These are phyloP conservation scores for Fusarium nematophilum DNA, from an alignment of 2,329 filamentous ascomycete genomes.

Conservation along the genomic window DNA sequence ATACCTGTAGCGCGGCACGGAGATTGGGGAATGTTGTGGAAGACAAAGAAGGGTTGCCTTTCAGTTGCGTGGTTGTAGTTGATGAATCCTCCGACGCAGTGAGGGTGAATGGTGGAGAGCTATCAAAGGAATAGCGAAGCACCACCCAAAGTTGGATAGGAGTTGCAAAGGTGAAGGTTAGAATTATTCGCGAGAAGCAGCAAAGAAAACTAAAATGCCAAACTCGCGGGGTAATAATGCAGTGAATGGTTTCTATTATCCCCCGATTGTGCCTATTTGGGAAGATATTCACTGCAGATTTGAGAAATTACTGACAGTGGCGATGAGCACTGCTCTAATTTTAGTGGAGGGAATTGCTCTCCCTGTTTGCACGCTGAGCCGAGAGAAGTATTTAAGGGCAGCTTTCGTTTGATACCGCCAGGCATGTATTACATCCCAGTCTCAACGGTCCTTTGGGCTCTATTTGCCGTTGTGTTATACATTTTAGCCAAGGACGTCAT, in stretches of 20 bases:
- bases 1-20: neutral
- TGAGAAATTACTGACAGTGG: neutral
- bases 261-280: neutral
- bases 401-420: too few species aligned
- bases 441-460: too few species aligned
- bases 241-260: neutral
- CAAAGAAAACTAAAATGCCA: neutral
- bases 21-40: neutral
- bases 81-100: neutral
- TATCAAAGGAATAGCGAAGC: neutral
- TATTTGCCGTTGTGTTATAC: too few species aligned
- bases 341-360: neutral
- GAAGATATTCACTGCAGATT: constrained; percentile 2
- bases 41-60: neutral
- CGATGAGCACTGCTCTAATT: neutral
- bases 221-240: neutral
- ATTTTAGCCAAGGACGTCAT: too few species aligned
- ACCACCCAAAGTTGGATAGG: neutral
- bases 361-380: constrained; percentile 1
- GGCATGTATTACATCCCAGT: too few species aligned
- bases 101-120: neutral
- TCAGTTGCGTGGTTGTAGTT: neutral
- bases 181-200: neutral
- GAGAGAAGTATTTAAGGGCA: too few species aligned
- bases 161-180: neutral